Evolutionary conservation across 371 early-diverging fungal genomes (phyloP).

Genomic region (Dinochytrium kinnereticum): DNA sequence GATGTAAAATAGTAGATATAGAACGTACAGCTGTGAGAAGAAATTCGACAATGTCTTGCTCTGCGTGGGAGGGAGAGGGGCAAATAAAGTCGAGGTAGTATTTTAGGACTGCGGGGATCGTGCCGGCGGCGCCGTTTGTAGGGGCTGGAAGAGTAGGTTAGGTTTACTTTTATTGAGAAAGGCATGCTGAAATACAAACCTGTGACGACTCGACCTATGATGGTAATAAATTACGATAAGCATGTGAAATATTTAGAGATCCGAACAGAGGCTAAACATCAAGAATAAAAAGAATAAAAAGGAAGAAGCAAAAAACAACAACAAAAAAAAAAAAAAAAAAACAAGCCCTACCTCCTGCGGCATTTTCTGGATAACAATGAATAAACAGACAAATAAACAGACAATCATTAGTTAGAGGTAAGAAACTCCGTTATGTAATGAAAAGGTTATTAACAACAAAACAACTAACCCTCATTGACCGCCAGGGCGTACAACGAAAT

Average conservation of each 20-base stretch:
- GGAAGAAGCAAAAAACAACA: neutral
- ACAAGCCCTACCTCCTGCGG: constrained; percentile 72
- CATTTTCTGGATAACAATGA: constrained; percentile 69
- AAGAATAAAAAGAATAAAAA: neutral
- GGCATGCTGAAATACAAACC: constrained; percentile 55
- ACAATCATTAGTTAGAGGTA: neutral
- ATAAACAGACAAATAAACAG: neutral
- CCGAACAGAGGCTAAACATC: no score
- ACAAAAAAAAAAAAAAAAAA: neutral
- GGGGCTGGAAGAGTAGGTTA: constrained; percentile 74
- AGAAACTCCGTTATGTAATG: neutral
- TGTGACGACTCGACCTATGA: constrained; percentile 80
- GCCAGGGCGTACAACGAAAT: constrained; percentile 94
- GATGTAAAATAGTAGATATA: neutral
- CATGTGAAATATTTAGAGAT: no score
- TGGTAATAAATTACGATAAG: neutral
- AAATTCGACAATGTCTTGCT: constrained; percentile 89
- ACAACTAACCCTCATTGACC: constrained; percentile 76
- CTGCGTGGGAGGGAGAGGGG: constrained; percentile 67
- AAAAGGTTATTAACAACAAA: neutral
- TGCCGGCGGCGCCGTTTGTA: constrained; percentile 92
- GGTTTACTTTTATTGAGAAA: neutral
- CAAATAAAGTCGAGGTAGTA: constrained; percentile 94
- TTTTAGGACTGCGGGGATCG: constrained; percentile 92
- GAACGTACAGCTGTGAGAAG: constrained; percentile 74